Evolutionary conservation across 2,329 filamentous ascomycete species (phyloP).

Genomic region (Myriosclerotinia curreyana): DNA sequence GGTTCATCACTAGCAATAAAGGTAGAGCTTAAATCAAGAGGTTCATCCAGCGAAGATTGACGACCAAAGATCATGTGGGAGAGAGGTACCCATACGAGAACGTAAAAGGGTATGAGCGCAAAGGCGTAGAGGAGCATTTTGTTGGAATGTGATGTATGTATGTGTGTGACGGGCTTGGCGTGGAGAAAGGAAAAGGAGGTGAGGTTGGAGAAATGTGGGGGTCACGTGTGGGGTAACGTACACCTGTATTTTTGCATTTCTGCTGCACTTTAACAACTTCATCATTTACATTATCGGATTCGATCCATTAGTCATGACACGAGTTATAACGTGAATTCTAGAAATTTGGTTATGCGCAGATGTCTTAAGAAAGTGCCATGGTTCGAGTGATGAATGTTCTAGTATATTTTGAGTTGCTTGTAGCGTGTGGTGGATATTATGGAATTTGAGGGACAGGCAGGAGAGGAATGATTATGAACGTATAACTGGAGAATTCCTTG

Average conservation of each 20-base stretch:
- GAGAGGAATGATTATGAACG: too few species aligned
- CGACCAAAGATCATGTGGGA: conserved; percentile 29
- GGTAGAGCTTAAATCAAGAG: conserved; percentile 31
- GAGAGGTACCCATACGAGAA: conserved; percentile 35
- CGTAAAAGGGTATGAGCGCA: conserved; percentile 35
- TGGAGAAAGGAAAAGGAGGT: conserved; percentile 10
- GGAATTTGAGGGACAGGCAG: too few species aligned
- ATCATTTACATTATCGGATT: not conserved
- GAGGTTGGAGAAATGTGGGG: conserved; percentile 5
- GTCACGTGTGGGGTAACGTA: not conserved
- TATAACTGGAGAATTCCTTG: too few species aligned
- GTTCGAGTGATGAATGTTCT: too few species aligned
- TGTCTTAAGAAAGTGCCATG: too few species aligned
- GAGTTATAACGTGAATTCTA: too few species aligned
- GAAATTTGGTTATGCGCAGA: too few species aligned
- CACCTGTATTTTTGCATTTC: not conserved
- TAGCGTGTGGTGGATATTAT: too few species aligned
- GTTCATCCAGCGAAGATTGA: conserved; percentile 17
- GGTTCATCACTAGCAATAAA: conserved; percentile 37
- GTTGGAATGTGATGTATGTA: not conserved
- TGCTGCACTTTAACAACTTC: not conserved
- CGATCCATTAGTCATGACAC: too few species aligned
- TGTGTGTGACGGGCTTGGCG: conserved; percentile 3
- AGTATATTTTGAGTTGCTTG: too few species aligned
- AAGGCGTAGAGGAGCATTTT: conserved; percentile 36